A percentile compares a stretch with the other conserved stretches of the same genome.
Conservation (phyloP, 192 early-diverging fungal genomes). For the Kickxella alabastrina region DNA sequence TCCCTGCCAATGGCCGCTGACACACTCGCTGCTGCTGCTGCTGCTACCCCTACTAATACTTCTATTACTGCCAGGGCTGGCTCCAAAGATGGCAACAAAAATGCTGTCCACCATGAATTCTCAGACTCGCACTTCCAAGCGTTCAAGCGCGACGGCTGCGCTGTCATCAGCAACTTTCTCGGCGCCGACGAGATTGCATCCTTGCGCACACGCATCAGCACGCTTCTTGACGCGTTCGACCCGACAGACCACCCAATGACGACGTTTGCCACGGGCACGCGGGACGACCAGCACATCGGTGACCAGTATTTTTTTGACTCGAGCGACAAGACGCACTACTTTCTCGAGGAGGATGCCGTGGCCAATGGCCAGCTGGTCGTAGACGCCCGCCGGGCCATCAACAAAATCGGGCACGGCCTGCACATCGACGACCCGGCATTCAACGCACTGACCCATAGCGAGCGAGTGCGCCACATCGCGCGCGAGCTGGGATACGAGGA, state of each 20-base stretch:
- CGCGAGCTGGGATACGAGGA: constrained; percentile 60
- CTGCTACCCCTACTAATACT: too few relatives aligned
- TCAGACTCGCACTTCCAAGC: constrained; percentile 2
- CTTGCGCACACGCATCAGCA: constrained; percentile 15
- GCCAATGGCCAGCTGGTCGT: constrained; percentile 59
- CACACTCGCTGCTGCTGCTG: too few relatives aligned
- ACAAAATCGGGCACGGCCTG: constrained; percentile 89
- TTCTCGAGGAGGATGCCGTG: constrained; percentile 83
- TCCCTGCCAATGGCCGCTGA: too few relatives aligned
- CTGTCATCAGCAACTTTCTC: constrained; percentile 22
- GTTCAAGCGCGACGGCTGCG: constrained; percentile 30
- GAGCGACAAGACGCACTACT: constrained; percentile 79
- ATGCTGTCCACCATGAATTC: not conserved
- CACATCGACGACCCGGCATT: constrained; percentile 81
- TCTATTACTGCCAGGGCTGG: too few relatives aligned
- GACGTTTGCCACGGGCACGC: constrained; percentile 66
- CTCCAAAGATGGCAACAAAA: too few relatives aligned
- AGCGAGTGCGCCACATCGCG: constrained; percentile 54
- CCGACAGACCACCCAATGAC: constrained; percentile 71
- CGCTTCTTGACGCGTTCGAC: constrained; percentile 63
- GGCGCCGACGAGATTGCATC: constrained; percentile 5
- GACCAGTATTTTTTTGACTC: constrained; percentile 87
- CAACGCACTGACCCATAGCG: constrained; percentile 58
- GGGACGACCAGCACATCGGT: constrained; percentile 58
- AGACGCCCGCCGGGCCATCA: constrained; percentile 64